Evolutionary conservation across 305 asterid genomes (phyloP).

Genomic region (Rubia balearica): DNA sequence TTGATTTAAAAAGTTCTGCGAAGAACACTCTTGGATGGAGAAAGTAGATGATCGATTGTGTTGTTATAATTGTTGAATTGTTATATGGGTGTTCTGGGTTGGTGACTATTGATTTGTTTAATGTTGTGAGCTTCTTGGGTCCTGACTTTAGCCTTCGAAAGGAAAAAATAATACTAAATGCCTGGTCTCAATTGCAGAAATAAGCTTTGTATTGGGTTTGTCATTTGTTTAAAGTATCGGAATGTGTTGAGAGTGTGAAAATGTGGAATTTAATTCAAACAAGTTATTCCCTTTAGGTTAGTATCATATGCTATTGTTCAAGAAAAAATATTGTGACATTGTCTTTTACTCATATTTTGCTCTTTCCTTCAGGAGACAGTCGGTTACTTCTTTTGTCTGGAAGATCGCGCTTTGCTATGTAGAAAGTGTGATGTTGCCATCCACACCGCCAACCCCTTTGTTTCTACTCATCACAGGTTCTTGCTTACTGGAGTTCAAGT

Average conservation of each 20-base stretch:
- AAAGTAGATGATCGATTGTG: not conserved
- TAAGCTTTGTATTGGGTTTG: not conserved
- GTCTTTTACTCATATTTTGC: not conserved
- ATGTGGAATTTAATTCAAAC: not conserved
- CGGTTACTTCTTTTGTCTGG: slow-evolving; percentile 89
- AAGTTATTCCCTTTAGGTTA: not conserved
- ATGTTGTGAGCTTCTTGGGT: not conserved
- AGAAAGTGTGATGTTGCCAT: slow-evolving; percentile 75
- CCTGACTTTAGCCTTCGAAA: not conserved
- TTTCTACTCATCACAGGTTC: slow-evolving; percentile 74
- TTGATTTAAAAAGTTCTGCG: not conserved
- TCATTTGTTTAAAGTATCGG: not conserved
- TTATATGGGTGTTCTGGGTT: slow-evolving; percentile 6
- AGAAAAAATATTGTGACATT: not conserved
- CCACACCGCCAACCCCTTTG: slow-evolving; percentile 57
- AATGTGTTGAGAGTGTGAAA: not conserved
- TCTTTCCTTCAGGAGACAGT: slow-evolving; percentile 56
- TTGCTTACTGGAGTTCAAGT: slow-evolving; percentile 88
- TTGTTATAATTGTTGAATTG: not conserved
- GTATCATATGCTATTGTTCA: not conserved
- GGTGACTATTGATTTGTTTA: slow-evolving; percentile 5
- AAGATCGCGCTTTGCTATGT: slow-evolving; percentile 90
- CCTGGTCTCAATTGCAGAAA: not conserved
- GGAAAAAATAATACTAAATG: not conserved
- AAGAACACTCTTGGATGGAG: not conserved